Evolutionary conservation across 2,329 filamentous ascomycete genomes (phyloP).

Genomic region (Colletotrichum magnum): DNA sequence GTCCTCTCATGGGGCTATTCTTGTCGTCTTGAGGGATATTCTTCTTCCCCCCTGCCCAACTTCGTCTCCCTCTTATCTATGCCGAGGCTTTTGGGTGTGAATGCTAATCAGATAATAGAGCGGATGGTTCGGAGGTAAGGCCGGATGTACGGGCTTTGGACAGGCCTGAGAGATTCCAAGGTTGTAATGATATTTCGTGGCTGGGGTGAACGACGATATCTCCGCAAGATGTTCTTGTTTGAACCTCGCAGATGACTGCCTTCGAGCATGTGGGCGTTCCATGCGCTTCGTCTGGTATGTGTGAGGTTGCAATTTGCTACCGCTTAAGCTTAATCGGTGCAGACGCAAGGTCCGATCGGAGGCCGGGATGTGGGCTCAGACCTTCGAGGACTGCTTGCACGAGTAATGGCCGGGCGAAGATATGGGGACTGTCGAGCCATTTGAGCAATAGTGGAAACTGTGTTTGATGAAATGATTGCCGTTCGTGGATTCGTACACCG

Average conservation of each 20-base stretch:
- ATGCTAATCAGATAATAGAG: conserved; percentile 17
- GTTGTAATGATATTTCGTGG: conserved; percentile 8
- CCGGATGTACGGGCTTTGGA: conserved; percentile 29
- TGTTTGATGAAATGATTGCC: conserved; percentile 18
- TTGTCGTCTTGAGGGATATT: conserved; percentile 22
- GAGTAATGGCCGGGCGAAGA: conserved; percentile 32
- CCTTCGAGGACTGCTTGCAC: conserved; percentile 12
- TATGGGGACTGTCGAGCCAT: conserved; percentile 13
- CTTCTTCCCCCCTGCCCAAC: neutral
- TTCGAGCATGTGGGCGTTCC: neutral
- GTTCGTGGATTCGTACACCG: conserved; percentile 20
- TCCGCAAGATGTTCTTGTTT: neutral
- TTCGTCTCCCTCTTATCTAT: conserved; percentile 1
- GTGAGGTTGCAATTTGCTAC: conserved; percentile 18
- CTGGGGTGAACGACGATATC: neutral
- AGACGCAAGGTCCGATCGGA: conserved; percentile 38
- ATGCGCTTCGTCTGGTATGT: conserved; percentile 3
- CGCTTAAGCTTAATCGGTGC: conserved; percentile 35
- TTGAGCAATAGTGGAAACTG: conserved; percentile 26
- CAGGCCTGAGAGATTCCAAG: neutral
- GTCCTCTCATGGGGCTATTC: neutral
- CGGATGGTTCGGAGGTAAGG: conserved; percentile 34
- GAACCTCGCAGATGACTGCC: too few species aligned
- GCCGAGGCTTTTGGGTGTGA: neutral
- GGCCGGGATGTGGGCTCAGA: conserved; percentile 27